Base-by-base conservation (phyloP, 2,329 filamentous ascomycete genomes). In the Ambrosiella cleistominuta region DNA sequence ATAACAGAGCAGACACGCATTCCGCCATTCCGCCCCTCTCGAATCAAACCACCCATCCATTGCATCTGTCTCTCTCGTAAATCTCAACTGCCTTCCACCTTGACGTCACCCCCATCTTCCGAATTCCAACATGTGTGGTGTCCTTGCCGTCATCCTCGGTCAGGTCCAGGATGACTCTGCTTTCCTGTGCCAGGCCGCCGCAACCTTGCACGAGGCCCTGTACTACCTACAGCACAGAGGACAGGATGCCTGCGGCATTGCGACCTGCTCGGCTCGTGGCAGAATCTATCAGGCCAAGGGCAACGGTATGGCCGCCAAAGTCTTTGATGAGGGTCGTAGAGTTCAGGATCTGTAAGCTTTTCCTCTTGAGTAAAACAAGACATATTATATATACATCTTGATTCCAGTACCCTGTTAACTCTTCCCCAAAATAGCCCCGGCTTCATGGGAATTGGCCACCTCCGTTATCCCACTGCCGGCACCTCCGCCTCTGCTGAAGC, bases 221-320 rank as follows among this genome's bases (percentile, higher is more conserved):
- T 86, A 84, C 69, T 81, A 81, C 64, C 78, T 87, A 8, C 83
- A 84, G 67, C 70, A 72, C 62, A 79, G 86, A 66, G 87, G 88
- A 57, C 88, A 94, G 69, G 89, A 95, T 82, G 89, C 89, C 54
- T 86, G 83, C 58, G 89, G 89, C 62, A 91, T 95, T 64, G 81
- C 88, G 74, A 60, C 58, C 12, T 65, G 88, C 76, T 75, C 83
- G 78, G 64, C 77, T 74, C 86, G 86, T 40, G 89, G 90, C 62
- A 79, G 88, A 49, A 84, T 95, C 64, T 91, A 85, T 68, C 88
- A 94, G 68, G 85, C 86, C 74, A 96, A 96, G 72, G 88, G 88
- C 63, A 88, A 89, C 67, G 90, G 89, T 58, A 85, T 95, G 78
- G 89, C 86, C 45, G 80, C 83, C 60, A 86, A 83, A 67, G 87